Evolutionary conservation across 768 basidiomycete genomes (phyloP), one percentile per base, ranked within the genome.

Genomic region (Cantharellus anzutake): DNA sequence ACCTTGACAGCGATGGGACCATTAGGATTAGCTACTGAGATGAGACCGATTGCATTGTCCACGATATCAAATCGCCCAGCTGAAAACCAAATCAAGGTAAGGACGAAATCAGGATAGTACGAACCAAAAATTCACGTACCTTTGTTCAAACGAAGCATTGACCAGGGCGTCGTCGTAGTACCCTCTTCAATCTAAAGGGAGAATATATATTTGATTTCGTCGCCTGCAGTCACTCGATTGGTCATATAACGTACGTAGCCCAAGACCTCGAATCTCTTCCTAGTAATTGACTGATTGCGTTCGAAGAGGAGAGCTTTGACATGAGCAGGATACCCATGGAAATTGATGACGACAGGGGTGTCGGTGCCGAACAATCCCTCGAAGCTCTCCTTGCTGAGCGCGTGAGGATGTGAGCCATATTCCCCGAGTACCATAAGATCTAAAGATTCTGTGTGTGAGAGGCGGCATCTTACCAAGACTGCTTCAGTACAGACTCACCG

Each of bases 391-490:
- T 76, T 71, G 63, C 69, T 73, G 60, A 92, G 72, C 1, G 85
- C 75, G 65, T 90, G 88, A 4, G 89, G 88, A 67, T 92, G 88
- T 5, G 75, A 70, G 58, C 83, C 85, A n/a, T 67, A 68, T 3
- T 76, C 73, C 38, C 79, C 78, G 50, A 96, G 77, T 60, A 92
- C 82, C 80, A 96, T 84, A 51, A 93, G 74, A 66, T 94, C 90
- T 2, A 58, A 35, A 11, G 7, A 11, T 7, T 11, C 14, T 14
- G 35, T 37, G 7, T 14, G 35, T 7, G 35, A 11, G 11, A 55
- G 38, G 52, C 52, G 52, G 52, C 14, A 7, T 37, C 20, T 29
- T 7, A 56, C 29, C 44, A 39, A 55, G 42, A 61, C 14, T n/a
- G 3, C 14, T 35, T 34, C 20, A 35, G 56, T 39, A 29, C 14